Base-by-base conservation (phyloP, 2,329 filamentous ascomycete genomes). In the Botrytis porri region DNA sequence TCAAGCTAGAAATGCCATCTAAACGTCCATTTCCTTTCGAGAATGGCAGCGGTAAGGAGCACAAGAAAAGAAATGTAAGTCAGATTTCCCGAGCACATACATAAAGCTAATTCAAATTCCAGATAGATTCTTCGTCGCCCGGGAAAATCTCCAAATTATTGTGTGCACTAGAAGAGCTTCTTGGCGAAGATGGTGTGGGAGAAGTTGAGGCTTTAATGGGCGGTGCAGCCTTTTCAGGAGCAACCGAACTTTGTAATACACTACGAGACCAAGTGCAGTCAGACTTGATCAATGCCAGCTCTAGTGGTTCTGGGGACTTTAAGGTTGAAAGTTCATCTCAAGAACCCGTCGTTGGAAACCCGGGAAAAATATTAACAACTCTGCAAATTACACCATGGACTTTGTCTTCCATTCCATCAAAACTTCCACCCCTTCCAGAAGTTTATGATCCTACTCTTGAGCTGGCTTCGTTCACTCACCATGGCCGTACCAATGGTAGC, bases 381-480 rank as follows among this genome's bases (percentile, higher is more conserved):
- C 32, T 67, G 9, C 70, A 72, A 37, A 51, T 85, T 61, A 85
- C 82, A 70, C 84, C 83, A 73, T 91, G 85, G 86, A 85, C 80
- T n/a, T 82, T 80, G 45, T 81, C 84, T 72, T 85, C 86, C 51
- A 85, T 90, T 57, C 81, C 85, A 5, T 76, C 78, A 25, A 75
- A 81, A 1, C 79, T 88, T 1, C 91, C 91, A 4, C 84, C 87
- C 1, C 82, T 94, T 1, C 93, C 92, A 4, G 80, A 83, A 16
- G 87, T 94, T 69, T 78, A 85, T 9, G 87, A 94, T 75, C 82
- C 85, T 0, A 82, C 84, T 35, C 84, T 95, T 29, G 88, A 90
- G 77, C 83, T 82, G 39, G 87, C 89, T 25, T 88, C 89, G 18
- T 91, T 95, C 78, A 93, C 88, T 1, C 93, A 95, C 77, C 83